Percentiles rank a stretch among this genome's conserved stretches.
Conservation (phyloP, 768 basidiomycete species). For the Tulasnella sp. region DNA sequence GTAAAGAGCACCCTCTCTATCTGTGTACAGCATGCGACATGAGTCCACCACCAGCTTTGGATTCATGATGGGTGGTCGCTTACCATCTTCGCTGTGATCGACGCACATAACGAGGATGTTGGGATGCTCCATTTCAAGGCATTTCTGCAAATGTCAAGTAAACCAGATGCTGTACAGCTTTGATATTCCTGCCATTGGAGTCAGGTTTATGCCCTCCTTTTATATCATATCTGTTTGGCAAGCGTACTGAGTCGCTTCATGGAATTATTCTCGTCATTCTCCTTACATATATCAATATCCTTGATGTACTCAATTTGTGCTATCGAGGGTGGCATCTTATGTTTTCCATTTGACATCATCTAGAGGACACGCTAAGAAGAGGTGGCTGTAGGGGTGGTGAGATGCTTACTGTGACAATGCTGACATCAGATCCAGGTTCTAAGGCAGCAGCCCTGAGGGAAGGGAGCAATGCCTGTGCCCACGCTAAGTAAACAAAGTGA, state of each 20-base stretch:
- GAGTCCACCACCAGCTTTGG: background rate
- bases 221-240: background rate
- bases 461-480: slow-evolving; percentile 44
- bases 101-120: background rate
- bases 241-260: background rate
- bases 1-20: background rate
- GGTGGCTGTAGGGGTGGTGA: background rate
- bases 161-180: slow-evolving; percentile 1
- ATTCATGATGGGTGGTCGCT: background rate
- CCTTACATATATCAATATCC: background rate
- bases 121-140: background rate
- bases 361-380: background rate
- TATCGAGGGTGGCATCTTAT: background rate
- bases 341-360: background rate
- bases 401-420: slow-evolving; percentile 43
- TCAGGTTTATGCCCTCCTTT: background rate
- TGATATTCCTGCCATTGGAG: background rate
- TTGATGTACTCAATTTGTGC: background rate
- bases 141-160: background rate
- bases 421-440: slow-evolving; percentile 41
- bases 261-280: background rate
- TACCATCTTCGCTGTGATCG: background rate
- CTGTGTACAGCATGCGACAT: background rate
- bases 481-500: slow-evolving; percentile 44
- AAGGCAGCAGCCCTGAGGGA: slow-evolving; percentile 40